phyloP scores from a whole-genome alignment of 2,329 filamentous ascomycete genomes.

The Diaporthe citriasiana region DNA sequence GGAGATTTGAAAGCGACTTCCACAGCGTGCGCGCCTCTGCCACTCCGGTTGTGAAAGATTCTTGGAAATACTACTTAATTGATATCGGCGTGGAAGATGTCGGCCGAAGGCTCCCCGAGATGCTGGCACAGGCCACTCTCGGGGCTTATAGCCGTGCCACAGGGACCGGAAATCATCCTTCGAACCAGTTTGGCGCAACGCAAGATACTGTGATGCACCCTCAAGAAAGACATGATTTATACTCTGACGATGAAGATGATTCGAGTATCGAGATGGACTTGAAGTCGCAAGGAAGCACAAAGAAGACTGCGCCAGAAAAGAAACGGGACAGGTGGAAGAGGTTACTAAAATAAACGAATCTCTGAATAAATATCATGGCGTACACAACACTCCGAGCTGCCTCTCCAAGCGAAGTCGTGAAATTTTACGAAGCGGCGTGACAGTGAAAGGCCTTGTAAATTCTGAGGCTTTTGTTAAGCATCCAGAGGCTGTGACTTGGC shows the following conservation, averaged over 20 bases:
- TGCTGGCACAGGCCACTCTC: constrained; percentile 25
- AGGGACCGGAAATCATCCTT: not conserved
- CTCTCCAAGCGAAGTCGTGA: too few relatives aligned
- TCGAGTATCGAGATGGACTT: not conserved
- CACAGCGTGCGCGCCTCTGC: constrained; percentile 40
- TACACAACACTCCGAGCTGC: not conserved
- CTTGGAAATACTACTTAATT: constrained; percentile 42
- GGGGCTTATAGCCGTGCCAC: constrained; percentile 21
- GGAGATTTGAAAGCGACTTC: constrained; percentile 41
- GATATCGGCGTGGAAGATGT: constrained; percentile 41
- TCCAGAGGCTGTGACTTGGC: not conserved
- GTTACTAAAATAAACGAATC: not conserved
- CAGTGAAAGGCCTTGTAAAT: not conserved
- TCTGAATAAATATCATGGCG: not conserved
- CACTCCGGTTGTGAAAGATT: constrained; percentile 22
- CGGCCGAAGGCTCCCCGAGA: not conserved
- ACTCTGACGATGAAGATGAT: not conserved
- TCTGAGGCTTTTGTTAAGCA: not conserved
- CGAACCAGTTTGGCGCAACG: not conserved
- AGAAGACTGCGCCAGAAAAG: not conserved
- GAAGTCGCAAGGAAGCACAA: not conserved
- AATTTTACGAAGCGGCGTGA: not conserved
- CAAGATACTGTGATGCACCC: not conserved
- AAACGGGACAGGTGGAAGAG: constrained; percentile 10
- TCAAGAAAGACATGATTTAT: not conserved